Conservation (phyloP, 495 filamentous ascomycete species). For the Penicillium nucicola region DNA sequence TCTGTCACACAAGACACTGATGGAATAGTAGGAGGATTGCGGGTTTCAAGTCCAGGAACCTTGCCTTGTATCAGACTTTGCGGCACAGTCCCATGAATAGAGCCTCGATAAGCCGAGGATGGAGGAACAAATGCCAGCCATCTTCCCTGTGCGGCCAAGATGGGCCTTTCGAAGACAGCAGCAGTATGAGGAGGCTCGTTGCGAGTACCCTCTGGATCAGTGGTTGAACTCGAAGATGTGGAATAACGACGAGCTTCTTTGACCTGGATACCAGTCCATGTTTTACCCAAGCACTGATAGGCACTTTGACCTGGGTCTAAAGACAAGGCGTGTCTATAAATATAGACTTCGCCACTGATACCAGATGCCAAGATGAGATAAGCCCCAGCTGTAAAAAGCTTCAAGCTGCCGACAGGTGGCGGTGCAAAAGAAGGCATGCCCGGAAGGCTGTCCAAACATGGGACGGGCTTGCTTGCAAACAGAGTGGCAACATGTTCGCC, state of each 20-base stretch:
- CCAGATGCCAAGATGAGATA: slow-evolving; percentile 74
- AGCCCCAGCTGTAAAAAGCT: slow-evolving; percentile 62
- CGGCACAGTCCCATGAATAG: slow-evolving; percentile 59
- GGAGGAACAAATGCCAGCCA: slow-evolving; percentile 88
- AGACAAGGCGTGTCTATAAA: slow-evolving; percentile 51
- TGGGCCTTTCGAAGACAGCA: slow-evolving; percentile 52
- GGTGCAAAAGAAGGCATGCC: slow-evolving; percentile 50
- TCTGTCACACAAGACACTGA: slow-evolving; percentile 71
- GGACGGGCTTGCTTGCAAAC: slow-evolving; percentile 53
- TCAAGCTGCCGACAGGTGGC: slow-evolving; percentile 65
- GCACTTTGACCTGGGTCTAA: slow-evolving; percentile 44
- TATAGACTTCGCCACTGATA: slow-evolving; percentile 78
- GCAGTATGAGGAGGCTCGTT: slow-evolving; percentile 45
- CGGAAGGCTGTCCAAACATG: slow-evolving; percentile 39
- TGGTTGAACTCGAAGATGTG: slow-evolving; percentile 50
- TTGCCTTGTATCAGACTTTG: slow-evolving; percentile 44
- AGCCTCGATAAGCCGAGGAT: slow-evolving; percentile 60
- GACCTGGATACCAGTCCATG: slow-evolving; percentile 78
- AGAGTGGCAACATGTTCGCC: slow-evolving; percentile 66
- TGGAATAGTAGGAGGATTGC: slow-evolving; percentile 75
- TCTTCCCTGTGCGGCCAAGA: slow-evolving; percentile 71
- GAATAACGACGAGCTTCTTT: slow-evolving; percentile 47
- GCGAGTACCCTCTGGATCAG: slow-evolving; percentile 49
- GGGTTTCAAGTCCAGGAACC: slow-evolving; percentile 62
- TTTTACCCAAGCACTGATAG: slow-evolving; percentile 77